These are phyloP conservation scores for Cenchrus americanus DNA, from an alignment of 176 grass and related monocot genomes.

Conservation along the genomic window DNA sequence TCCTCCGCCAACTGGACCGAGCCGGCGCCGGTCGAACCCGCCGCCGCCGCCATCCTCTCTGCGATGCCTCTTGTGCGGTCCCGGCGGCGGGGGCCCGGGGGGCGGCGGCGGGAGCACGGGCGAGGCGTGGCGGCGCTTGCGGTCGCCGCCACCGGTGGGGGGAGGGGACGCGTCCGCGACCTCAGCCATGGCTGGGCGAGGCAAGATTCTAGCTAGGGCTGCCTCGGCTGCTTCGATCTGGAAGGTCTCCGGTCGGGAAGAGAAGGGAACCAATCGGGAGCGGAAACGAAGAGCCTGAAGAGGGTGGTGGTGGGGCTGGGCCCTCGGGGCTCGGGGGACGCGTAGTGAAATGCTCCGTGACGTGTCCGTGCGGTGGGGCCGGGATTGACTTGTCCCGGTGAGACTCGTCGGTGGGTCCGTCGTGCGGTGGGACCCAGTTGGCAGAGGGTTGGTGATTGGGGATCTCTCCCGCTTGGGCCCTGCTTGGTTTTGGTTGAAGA, in stretches of 20 bases:
- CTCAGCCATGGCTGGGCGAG: conserved; percentile 72
- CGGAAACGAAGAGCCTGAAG: not conserved
- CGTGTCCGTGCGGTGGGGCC: not conserved
- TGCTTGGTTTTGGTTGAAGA: not conserved
- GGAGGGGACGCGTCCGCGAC: conserved; percentile 55
- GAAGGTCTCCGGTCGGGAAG: conserved; percentile 34
- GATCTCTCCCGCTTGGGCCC: no score
- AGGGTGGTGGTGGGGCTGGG: not conserved
- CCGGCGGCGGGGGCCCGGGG: conserved; percentile 52
- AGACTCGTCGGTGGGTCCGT: conserved; percentile 4
- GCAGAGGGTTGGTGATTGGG: not conserved
- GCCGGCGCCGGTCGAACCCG: conserved; percentile 83
- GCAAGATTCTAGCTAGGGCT: not conserved
- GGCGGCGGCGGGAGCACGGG: conserved; percentile 70
- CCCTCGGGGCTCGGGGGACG: not conserved
- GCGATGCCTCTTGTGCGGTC: conserved; percentile 62
- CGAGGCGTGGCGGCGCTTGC: conserved; percentile 61
- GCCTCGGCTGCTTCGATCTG: conserved; percentile 38
- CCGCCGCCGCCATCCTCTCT: conserved; percentile 63
- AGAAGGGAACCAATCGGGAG: conserved; percentile 11
- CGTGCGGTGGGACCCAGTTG: not conserved
- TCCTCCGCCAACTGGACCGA: conserved; percentile 51
- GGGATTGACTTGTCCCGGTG: not conserved
- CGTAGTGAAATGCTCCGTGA: not conserved
- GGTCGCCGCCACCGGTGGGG: not conserved